These are phyloP conservation scores for Zygoascus bituminiphila DNA, from an alignment of 805 yeast species.

Conservation along the genomic window DNA sequence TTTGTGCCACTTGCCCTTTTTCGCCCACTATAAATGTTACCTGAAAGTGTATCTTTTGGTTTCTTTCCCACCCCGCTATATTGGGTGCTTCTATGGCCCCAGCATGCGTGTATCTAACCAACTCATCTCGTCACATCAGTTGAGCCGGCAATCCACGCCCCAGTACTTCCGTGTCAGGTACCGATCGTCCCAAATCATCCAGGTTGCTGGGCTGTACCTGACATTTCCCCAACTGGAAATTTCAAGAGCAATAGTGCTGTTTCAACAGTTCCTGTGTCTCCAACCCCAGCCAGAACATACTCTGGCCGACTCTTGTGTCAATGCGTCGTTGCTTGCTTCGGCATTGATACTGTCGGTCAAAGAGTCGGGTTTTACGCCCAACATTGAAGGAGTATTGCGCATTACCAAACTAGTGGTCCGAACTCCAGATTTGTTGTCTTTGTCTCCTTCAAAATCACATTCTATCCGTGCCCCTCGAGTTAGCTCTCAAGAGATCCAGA, in stretches of 20 bases:
- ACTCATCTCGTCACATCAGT: neutral
- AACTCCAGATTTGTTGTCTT: neutral
- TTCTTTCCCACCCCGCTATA: too few species aligned
- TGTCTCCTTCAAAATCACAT: neutral
- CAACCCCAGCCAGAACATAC: neutral
- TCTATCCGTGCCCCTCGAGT: neutral
- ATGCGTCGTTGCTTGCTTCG: neutral
- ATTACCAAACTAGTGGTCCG: neutral
- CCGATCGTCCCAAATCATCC: slow-evolving; percentile 3
- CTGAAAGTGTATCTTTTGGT: too few species aligned
- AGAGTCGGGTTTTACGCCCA: neutral
- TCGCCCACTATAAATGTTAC: too few species aligned
- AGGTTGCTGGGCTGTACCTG: slow-evolving; percentile 8
- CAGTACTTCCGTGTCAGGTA: neutral
- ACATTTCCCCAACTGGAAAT: slow-evolving; percentile 4
- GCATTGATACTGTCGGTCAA: neutral
- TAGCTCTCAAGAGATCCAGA: neutral
- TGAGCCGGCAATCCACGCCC: neutral
- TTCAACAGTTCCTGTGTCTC: slow-evolving; percentile 5
- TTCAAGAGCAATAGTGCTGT: slow-evolving; percentile 9
- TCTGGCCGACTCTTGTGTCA: neutral
- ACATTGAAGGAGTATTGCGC: neutral
- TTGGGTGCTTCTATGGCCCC: too few species aligned
- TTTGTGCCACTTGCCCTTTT: too few species aligned
- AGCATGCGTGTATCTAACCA: neutral